Evolutionary conservation across 352 stramenopile species (phyloP), one percentile per base, ranked within the genome.

Genomic region (Globisporangium alternatum): DNA sequence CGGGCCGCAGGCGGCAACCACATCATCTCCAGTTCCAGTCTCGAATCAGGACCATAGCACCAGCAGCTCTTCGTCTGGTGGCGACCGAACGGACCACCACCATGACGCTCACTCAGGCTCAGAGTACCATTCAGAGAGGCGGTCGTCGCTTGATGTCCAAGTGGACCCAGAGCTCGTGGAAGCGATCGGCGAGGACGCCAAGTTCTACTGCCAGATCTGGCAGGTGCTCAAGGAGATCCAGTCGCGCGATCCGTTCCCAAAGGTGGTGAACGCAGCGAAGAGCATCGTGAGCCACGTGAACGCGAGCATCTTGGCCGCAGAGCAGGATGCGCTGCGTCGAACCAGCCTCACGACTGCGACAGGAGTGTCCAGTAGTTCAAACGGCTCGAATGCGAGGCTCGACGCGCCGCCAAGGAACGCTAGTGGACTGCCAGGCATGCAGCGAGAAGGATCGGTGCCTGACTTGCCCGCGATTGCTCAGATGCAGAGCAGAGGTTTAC

Each of bases 171-270:
- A 81, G 9, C 64, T 90, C 28, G 45, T 74, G 4, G 67, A 78
- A 8, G 58, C 74, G 19, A 83, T 90, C 45, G 70, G 68, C 25
- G 74, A 89, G 33, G 77, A 81, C 47, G 78, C 89, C n/a, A 84
- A 91, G 56, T 82, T 91, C 62, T 97, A 98, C 64, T 72, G 78
- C 57, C 64, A 86, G 53, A 86, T 97, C 37, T 98, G 92, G 93
- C 76, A 87, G 37, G 71, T 73, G 43, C 68, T 98, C 22, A 86
- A 92, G 56, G 77, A 82, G 39, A 78, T 97, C 44, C 89, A 97
- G 66, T 86, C 91, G 4, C 77, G 75, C 39, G 94, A 98, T 62
- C 82, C 91, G 7, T 96, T 97, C 63, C 88, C 89, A 13, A 68
- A 77, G 68, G 95, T 79, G 35, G 78, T 68, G 22, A 78, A 67